Base-by-base conservation (phyloP, 176 grass and related monocot genomes). In the Oryza punctata region DNA sequence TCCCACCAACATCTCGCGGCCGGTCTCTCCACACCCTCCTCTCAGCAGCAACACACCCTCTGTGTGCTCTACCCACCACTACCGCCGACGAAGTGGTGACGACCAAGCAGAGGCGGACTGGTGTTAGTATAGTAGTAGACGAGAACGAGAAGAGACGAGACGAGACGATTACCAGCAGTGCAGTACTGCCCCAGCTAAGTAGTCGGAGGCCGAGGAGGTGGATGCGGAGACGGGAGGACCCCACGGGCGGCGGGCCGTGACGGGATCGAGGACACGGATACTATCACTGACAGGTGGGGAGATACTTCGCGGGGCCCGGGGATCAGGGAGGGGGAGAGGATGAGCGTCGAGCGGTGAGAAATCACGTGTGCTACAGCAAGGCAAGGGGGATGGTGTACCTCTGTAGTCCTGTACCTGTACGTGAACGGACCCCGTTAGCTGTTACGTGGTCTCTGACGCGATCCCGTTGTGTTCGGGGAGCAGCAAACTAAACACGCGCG, bases 361-460 rank as follows among this genome's bases (percentile, higher is more conserved):
- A 76, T 87, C 89, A 86, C 89, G 90, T 94, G 93, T 76, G 81
- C 83, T 89, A 84, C 93, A 94, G 93, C 93, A 85, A 90, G 90
- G 88, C 88, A 57, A 40, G 21, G 40, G 21, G 10, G 25, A 2
- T 8, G 12, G 37, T 38, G 37, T 38, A 38, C 37, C 37, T 41
- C 37, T 41, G 40, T 41, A 10, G 33, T 35, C 40, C 40, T 76
- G 75, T 79, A 68, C 54, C 21, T 75, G 85, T 78, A 77, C 46
- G 15, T 50, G 50, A 67, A 27, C 49, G 50, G 47, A 37, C 30
- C 27, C 71, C 67, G 60, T 26, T 80, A 30, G 84, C 76, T 54
- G 83, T 86, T 83, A 77, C 83, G 75, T 77, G 70, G 81, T 54
- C 16, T 4, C 50, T 54, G 50, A 16, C 50, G 16, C 18, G 50